These are phyloP conservation scores for Pyracantha coccinea DNA, from an alignment of 331 rosid species.

Conservation along the genomic window DNA sequence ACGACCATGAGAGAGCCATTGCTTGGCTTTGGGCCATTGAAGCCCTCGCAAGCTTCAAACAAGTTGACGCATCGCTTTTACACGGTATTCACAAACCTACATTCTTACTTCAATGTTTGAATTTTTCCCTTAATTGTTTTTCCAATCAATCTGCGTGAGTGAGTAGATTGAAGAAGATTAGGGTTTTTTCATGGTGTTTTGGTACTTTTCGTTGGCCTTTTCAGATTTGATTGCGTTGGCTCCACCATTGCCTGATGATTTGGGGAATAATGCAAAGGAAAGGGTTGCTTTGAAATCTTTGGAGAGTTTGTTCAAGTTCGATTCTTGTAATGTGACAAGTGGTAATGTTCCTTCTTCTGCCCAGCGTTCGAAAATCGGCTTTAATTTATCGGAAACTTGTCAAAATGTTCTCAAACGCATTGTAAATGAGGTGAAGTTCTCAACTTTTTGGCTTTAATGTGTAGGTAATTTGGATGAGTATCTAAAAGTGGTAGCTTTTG, in stretches of 20 bases:
- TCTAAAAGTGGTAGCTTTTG: neutral
- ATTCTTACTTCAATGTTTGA: neutral
- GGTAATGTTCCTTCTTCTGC: conserved; percentile 17
- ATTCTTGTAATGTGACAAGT: conserved; percentile 1
- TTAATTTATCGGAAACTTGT: conserved; percentile 39
- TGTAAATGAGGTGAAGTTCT: conserved; percentile 34
- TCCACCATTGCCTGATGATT: conserved; percentile 27
- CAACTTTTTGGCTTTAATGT: neutral
- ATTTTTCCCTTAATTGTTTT: neutral
- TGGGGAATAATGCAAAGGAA: conserved; percentile 40
- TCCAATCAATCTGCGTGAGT: neutral
- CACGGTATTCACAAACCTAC: conserved; percentile 25
- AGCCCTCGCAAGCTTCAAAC: conserved; percentile 44
- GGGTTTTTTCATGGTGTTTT: neutral
- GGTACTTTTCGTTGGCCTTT: neutral
- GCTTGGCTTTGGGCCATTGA: conserved; percentile 78
- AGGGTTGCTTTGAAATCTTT: conserved; percentile 64
- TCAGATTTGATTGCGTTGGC: conserved; percentile 43
- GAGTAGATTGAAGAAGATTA: neutral
- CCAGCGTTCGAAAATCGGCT: conserved; percentile 28
- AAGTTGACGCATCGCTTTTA: conserved; percentile 30
- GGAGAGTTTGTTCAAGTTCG: conserved; percentile 41
- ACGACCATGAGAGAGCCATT: conserved; percentile 20
- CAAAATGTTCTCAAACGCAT: conserved; percentile 44
- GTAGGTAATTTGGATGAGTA: neutral